phyloP scores from a whole-genome alignment of 129 eudicot genomes.

The Dittrichia graveolens region DNA sequence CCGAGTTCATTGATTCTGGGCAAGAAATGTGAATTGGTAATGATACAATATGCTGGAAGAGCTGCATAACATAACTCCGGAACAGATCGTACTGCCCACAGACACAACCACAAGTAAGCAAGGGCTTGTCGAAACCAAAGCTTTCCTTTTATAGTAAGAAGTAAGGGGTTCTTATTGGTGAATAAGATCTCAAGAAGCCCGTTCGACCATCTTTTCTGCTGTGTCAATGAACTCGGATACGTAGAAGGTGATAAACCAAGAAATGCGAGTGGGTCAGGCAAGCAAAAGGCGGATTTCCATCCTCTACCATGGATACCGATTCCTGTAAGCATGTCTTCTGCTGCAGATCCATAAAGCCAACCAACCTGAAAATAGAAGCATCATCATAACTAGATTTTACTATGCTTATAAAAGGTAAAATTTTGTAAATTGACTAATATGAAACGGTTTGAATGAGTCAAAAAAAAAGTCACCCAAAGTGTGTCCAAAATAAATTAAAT shows the following conservation, averaged over 20 bases:
- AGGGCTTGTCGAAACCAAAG: conserved; percentile 57
- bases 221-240: conserved; percentile 42
- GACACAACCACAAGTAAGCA: conserved; percentile 36
- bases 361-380: conserved; percentile 42
- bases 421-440: no score
- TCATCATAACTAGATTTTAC: background rate
- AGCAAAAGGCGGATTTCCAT: conserved; percentile 40
- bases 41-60: conserved; percentile 54
- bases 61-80: conserved; percentile 45
- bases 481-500: no score
- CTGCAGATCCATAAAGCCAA: conserved; percentile 56
- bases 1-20: conserved; percentile 46
- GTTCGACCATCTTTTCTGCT: conserved; percentile 53
- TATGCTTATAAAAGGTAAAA: background rate
- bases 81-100: conserved; percentile 49
- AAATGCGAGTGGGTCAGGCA: conserved; percentile 40
- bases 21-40: conserved; percentile 43
- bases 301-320: conserved; percentile 49
- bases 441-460: no score
- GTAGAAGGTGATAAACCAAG: conserved; percentile 53
- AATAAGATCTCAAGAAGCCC: conserved; percentile 51
- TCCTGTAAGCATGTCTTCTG: conserved; percentile 56
- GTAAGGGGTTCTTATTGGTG: conserved; percentile 40
- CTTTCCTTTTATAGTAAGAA: conserved; percentile 38
- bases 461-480: no score